Evolutionary conservation across 2,329 filamentous ascomycete genomes (phyloP).

Genomic region (Colletotrichum coccodes): DNA sequence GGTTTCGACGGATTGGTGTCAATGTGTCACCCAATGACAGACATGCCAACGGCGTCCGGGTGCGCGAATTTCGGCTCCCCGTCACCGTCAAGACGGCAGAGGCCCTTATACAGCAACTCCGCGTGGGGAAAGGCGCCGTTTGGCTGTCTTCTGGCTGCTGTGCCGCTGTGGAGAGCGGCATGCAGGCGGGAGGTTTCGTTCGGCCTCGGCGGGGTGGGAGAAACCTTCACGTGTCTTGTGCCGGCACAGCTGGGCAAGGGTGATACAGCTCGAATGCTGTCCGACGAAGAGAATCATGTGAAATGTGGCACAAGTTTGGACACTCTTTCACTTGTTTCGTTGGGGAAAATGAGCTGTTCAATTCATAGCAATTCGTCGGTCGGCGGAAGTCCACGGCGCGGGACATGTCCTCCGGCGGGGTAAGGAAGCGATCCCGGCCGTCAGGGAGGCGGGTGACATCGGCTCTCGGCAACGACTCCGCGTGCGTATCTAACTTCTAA

Average conservation of each 20-base stretch:
- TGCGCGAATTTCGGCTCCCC: neutral
- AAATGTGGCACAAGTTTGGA: no score
- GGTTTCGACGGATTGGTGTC: neutral
- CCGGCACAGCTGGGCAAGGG: neutral
- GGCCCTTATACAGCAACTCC: neutral
- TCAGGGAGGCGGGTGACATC: constrained; percentile 23
- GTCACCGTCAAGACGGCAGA: neutral
- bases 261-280: no score
- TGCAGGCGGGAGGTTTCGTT: constrained; percentile 5
- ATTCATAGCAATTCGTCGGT: no score
- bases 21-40: neutral
- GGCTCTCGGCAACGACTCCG: constrained; percentile 22
- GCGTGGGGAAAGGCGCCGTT: neutral
- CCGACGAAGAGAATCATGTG: neutral
- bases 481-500: neutral
- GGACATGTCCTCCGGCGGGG: neutral
- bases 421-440: constrained; percentile 8
- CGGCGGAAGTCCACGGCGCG: neutral
- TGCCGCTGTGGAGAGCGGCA: neutral
- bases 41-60: no score
- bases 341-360: no score
- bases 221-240: neutral
- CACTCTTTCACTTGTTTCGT: no score
- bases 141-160: neutral
- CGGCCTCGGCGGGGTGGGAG: neutral